A percentile compares a stretch with the other conserved stretches of the same genome.
Evolutionary conservation across 345 rosid species (phyloP).

Genomic region (Toxicodendron radicans): DNA sequence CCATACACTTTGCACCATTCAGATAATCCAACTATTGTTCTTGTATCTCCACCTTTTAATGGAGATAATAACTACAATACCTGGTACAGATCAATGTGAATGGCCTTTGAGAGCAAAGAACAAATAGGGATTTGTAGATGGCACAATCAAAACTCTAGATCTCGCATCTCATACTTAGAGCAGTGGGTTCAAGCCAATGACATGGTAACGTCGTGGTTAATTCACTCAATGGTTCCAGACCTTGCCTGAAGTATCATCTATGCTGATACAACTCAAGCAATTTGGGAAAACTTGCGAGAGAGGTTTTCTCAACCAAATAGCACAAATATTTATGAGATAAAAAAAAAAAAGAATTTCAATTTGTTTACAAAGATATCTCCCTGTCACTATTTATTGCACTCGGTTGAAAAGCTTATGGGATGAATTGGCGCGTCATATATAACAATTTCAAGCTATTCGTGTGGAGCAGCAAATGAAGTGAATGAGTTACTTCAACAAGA

Average conservation of each 20-base stretch:
- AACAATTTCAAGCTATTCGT: background rate
- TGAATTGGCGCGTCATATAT: too few species aligned
- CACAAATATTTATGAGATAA: background rate
- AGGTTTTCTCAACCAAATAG: background rate
- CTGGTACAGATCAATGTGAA: background rate
- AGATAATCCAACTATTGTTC: background rate
- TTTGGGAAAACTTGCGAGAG: background rate
- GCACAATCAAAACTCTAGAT: background rate
- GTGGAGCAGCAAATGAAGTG: background rate
- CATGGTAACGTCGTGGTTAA: background rate
- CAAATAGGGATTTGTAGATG: background rate
- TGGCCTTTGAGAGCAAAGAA: background rate
- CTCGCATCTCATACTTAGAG: background rate
- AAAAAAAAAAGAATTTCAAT: too few species aligned
- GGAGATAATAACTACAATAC: background rate
- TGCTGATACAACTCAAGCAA: too few species aligned
- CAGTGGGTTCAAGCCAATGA: background rate
- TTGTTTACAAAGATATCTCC: too few species aligned
- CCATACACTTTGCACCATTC: background rate
- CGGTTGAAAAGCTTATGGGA: too few species aligned
- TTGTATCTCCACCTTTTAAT: background rate
- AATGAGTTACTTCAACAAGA: background rate
- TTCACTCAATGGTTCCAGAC: background rate
- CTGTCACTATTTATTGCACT: too few species aligned
- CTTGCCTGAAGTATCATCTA: background rate